Evolutionary conservation across 176 grass and related monocot genomes (phyloP).

Genomic region (Oryza officinalis): DNA sequence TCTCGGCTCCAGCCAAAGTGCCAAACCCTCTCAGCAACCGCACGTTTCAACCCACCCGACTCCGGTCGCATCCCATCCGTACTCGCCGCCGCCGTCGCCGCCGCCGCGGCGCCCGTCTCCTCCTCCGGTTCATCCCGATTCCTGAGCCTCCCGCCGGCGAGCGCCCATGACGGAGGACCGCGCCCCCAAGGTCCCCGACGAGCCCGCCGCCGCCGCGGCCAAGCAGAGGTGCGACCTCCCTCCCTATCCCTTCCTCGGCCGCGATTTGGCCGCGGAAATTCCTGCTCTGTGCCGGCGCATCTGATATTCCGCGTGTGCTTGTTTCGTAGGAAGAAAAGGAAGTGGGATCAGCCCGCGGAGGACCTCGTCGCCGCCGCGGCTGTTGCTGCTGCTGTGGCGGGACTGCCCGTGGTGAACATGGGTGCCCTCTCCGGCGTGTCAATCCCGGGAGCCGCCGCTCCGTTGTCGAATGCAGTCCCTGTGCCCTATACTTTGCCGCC

Average conservation of each 20-base stretch:
- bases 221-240: constrained; percentile 49
- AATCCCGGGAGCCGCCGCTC: constrained; percentile 26
- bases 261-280: not conserved
- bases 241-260: not conserved
- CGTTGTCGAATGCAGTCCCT: constrained; percentile 29
- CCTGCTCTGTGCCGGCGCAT: not conserved
- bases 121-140: not conserved
- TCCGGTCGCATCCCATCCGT: not conserved
- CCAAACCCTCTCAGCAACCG: not conserved
- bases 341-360: constrained; percentile 97
- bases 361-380: constrained; percentile 52
- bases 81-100: not conserved
- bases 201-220: constrained; percentile 19
- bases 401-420: constrained; percentile 47
- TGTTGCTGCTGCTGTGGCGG: constrained; percentile 43
- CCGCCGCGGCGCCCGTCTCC: not conserved
- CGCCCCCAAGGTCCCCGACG: constrained; percentile 30
- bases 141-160: constrained; percentile 13
- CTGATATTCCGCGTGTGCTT: not conserved
- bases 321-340: constrained; percentile 79
- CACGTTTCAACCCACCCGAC: not conserved
- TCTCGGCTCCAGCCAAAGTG: not conserved
- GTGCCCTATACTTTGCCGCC: constrained; percentile 32
- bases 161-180: constrained; percentile 52
- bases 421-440: constrained; percentile 47